phyloP scores from a whole-genome alignment of 768 basidiomycete species.

The Boletus speciosus region DNA sequence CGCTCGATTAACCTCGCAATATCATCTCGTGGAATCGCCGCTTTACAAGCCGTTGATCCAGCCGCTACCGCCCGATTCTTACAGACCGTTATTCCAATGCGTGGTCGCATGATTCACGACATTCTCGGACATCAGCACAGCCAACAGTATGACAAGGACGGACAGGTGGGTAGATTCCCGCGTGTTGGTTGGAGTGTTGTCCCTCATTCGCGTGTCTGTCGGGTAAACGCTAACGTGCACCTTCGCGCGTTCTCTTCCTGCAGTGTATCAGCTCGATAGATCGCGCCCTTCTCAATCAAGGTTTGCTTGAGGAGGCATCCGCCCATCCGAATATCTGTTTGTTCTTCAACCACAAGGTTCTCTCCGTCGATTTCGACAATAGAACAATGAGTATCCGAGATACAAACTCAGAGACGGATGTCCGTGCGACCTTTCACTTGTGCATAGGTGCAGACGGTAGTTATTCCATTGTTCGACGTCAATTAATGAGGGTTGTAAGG shows the following conservation, averaged over 20 bases:
- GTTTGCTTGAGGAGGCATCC: slow-evolving; percentile 75
- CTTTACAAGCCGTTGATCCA: slow-evolving; percentile 77
- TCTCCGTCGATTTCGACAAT: slow-evolving; percentile 69
- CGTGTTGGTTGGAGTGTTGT: slow-evolving; percentile 7
- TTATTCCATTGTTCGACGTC: slow-evolving; percentile 84
- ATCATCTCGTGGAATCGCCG: slow-evolving; percentile 88
- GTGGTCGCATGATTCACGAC: slow-evolving; percentile 92
- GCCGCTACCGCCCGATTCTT: slow-evolving; percentile 67
- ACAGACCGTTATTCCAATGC: slow-evolving; percentile 86
- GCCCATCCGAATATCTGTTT: slow-evolving; percentile 57
- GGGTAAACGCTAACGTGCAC: slow-evolving; percentile 21
- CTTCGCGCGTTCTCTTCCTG: slow-evolving; percentile 20
- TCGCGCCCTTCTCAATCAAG: slow-evolving; percentile 82
- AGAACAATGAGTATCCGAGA: slow-evolving; percentile 54
- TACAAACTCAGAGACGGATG: slow-evolving; percentile 38
- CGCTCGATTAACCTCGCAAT: slow-evolving; percentile 97
- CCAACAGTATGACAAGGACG: slow-evolving; percentile 83
- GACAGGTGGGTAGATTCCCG: slow-evolving; percentile 60
- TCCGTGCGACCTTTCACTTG: slow-evolving; percentile 61
- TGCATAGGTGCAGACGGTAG: slow-evolving; percentile 94
- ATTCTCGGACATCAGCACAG: slow-evolving; percentile 68
- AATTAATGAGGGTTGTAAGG: slow-evolving; percentile 95
- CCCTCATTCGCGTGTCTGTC: slow-evolving; percentile 21
- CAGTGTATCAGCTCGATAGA: slow-evolving; percentile 95
- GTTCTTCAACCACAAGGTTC: slow-evolving; percentile 80